Conservation (phyloP, 2,329 filamentous ascomycete genomes). For the Hypoxylon sp. region DNA sequence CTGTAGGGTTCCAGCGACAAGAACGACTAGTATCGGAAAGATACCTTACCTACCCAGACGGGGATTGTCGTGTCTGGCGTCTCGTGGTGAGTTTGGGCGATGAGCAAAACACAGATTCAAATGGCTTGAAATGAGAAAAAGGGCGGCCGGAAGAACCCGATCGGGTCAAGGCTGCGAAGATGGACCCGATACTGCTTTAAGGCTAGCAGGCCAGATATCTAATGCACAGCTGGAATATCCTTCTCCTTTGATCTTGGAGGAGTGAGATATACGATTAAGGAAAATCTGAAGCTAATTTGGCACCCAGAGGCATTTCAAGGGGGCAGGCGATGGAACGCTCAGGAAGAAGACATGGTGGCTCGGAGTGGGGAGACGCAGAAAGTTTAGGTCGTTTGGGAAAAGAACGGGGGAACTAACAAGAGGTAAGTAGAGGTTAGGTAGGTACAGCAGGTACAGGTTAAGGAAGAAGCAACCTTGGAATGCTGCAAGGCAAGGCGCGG, state of each 20-base stretch:
- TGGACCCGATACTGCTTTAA: slow-evolving; percentile 28
- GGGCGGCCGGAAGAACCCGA: slow-evolving; percentile 39
- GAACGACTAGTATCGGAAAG: slow-evolving; percentile 14
- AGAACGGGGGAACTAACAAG: background rate
- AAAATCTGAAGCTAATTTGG: slow-evolving; percentile 28
- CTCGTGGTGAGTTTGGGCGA: slow-evolving; percentile 22
- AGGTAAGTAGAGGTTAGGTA: slow-evolving; percentile 4
- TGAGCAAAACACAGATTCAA: slow-evolving; percentile 24
- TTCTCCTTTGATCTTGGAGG: slow-evolving; percentile 17
- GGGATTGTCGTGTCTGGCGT: slow-evolving; percentile 25
- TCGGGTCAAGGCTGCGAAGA: slow-evolving; percentile 26
- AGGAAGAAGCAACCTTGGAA: slow-evolving; percentile 8
- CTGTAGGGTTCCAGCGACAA: slow-evolving; percentile 28
- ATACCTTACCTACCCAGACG: slow-evolving; percentile 27
- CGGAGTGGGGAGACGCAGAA: slow-evolving; percentile 30
- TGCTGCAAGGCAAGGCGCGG: slow-evolving; percentile 25
- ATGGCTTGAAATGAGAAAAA: slow-evolving; percentile 15
- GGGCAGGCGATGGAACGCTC: slow-evolving; percentile 37
- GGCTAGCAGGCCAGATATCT: slow-evolving; percentile 22
- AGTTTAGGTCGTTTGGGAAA: slow-evolving; percentile 12
- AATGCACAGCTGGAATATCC: slow-evolving; percentile 19
- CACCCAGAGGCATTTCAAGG: slow-evolving; percentile 29
- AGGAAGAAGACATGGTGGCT: slow-evolving; percentile 45
- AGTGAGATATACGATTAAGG: slow-evolving; percentile 17
- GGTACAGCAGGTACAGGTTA: background rate